These are phyloP conservation scores for Podaxis sp. DNA, from an alignment of 768 basidiomycete genomes.

Conservation along the genomic window DNA sequence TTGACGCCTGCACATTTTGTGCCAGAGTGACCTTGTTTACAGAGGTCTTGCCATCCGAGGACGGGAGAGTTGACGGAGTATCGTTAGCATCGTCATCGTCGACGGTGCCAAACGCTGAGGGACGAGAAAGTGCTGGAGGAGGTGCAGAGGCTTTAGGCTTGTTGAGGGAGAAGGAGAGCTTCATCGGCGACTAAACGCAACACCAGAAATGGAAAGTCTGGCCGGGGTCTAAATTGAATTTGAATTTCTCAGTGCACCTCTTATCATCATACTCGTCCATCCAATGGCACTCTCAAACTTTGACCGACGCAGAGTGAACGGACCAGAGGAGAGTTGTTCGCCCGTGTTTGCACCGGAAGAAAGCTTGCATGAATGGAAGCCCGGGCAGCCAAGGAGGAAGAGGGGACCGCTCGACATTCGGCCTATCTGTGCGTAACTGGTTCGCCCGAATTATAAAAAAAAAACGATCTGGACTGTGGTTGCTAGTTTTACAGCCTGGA, in stretches of 20 bases:
- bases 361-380: constrained; percentile 23
- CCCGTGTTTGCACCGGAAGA: constrained; percentile 53
- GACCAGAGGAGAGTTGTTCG: constrained; percentile 77
- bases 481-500: constrained; percentile 81
- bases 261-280: constrained; percentile 2
- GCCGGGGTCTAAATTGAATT: constrained; percentile 30
- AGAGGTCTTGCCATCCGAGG: constrained; percentile 22
- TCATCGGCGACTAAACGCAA: constrained; percentile 42
- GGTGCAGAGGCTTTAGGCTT: constrained; percentile 52
- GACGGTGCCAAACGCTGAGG: constrained; percentile 60
- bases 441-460: background rate
- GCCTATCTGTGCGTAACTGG: constrained; percentile 68
- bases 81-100: constrained; percentile 58
- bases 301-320: constrained; percentile 87
- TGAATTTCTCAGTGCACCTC: background rate
- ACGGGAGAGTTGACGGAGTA: constrained; percentile 32
- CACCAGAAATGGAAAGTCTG: constrained; percentile 8
- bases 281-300: constrained; percentile 52
- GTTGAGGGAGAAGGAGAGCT: constrained; percentile 84
- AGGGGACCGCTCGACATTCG: constrained; percentile 64
- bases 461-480: constrained; percentile 9
- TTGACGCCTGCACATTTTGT: constrained; percentile 57
- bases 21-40: constrained; percentile 54
- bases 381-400: constrained; percentile 39
- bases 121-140: constrained; percentile 44